A percentile compares a stretch with the other conserved stretches of the same genome.
These are phyloP conservation scores for Iberis amara DNA, from an alignment of 441 rosid species.

Conservation along the genomic window DNA sequence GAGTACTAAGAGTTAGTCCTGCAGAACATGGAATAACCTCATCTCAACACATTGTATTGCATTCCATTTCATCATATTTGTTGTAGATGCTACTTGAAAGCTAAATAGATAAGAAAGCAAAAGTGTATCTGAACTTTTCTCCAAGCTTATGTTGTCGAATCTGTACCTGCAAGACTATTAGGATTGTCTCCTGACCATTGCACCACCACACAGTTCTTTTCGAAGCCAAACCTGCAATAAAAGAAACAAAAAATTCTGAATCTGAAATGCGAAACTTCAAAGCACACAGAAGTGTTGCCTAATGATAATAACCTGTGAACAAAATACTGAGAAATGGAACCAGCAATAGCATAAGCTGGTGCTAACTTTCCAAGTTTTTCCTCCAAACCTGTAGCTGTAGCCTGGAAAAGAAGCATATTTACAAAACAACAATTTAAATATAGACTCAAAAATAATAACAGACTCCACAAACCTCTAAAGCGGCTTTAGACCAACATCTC, in stretches of 20 bases:
- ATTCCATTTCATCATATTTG: conserved; percentile 1
- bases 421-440: conserved; percentile 8
- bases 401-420: conserved; percentile 37
- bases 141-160: conserved; percentile 2
- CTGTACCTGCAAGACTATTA: conserved; percentile 84
- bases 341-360: conserved; percentile 84
- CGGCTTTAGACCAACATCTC: conserved; percentile 59
- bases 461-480: conserved; percentile 49
- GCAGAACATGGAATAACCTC: conserved; percentile 24
- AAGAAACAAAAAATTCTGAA: background rate
- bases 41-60: background rate
- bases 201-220: conserved; percentile 60
- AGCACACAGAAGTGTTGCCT: background rate
- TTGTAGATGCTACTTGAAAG: background rate
- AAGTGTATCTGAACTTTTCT: background rate
- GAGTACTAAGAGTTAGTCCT: conserved; percentile 78
- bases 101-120: background rate
- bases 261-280: background rate
- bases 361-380: conserved; percentile 78
- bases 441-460: background rate
- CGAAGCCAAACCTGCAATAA: conserved; percentile 58
- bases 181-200: conserved; percentile 99
- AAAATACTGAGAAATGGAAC: conserved; percentile 69
- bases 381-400: conserved; percentile 73
- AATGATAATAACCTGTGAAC: conserved; percentile 54